These are phyloP conservation scores for Boletus tylopilopsis DNA, from an alignment of 768 basidiomycete species.

Conservation along the genomic window DNA sequence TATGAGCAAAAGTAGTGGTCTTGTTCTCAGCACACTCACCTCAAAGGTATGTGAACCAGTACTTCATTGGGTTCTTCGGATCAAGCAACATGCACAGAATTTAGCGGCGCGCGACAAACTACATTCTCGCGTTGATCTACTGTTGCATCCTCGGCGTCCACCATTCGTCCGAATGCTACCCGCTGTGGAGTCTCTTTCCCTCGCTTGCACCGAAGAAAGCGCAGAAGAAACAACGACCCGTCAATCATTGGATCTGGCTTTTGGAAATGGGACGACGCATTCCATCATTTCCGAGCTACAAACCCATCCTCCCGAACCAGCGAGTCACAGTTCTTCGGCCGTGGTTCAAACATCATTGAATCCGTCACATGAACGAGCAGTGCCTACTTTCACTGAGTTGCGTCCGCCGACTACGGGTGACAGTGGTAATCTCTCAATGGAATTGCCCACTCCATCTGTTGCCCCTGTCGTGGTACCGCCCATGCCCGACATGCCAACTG, in stretches of 20 bases:
- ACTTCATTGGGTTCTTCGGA: neutral
- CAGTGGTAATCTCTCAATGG: neutral
- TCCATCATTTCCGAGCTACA: neutral
- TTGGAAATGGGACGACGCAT: conserved; percentile 4
- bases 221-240: conserved; percentile 55
- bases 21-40: conserved; percentile 45
- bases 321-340: neutral
- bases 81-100: conserved; percentile 13
- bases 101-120: conserved; percentile 12
- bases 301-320: neutral
- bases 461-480: neutral
- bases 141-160: conserved; percentile 79
- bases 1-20: conserved; percentile 58
- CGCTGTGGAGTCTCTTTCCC: conserved; percentile 53
- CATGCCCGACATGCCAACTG: neutral
- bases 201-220: conserved; percentile 62
- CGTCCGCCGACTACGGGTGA: conserved; percentile 1
- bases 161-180: conserved; percentile 69
- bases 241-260: conserved; percentile 36
- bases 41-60: conserved; percentile 29
- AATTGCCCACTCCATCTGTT: neutral
- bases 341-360: neutral
- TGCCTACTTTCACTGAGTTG: neutral
- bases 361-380: neutral
- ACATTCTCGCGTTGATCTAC: conserved; percentile 48